Base-by-base conservation (phyloP, 2,329 filamentous ascomycete species). In the Zymoseptoria brevis region DNA sequence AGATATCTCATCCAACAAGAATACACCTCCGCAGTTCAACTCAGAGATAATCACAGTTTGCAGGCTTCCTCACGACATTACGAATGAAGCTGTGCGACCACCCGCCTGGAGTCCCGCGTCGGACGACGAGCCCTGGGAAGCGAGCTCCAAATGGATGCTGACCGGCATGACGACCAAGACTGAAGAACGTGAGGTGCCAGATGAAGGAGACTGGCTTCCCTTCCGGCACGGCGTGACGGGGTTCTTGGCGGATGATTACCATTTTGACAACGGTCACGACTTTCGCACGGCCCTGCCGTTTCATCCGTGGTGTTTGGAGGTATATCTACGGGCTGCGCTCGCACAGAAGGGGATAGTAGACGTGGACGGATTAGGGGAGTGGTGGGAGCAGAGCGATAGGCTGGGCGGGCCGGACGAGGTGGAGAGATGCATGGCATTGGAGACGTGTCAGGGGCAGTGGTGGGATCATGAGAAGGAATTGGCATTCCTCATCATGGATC, bases 221-320 rank as follows among this genome's bases (percentile, higher is more conserved):
- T 22, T 53, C 22, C 51, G 62, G 2, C 60, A 66, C 50, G 52
- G 57, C 45, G 53, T 54, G 41, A 11, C 21, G 49, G 3, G 1
- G 2, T 53, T 55, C n/a, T 1, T 8, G 3, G 55, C 58, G 4
- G 50, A 57, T 16, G 52, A 54, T 7, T 52, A 45, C 2, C 24
- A 21, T 9, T 56, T 49, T 30, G 16, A 53, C 2, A 9, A 50
- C 2, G 11, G 26, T 5, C 2, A 55, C 24, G 49, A 35, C 3
- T 56, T 60, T 11, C 8, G 41, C 1, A n/a, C 51, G 11, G 54
- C 57, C 21, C 54, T 58, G 49, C 57, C 63, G 16, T 65, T 65
- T 21, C 63, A 65, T 56, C 63, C 63, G 2, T 50, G 41, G 13
- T 65, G 63, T 19, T 16, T 65, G 8, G 63, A 65, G 13, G 50